These are phyloP conservation scores for Bryum argenteum DNA, from an alignment of 225 moss, liverwort and hornwort genomes.

Conservation along the genomic window DNA sequence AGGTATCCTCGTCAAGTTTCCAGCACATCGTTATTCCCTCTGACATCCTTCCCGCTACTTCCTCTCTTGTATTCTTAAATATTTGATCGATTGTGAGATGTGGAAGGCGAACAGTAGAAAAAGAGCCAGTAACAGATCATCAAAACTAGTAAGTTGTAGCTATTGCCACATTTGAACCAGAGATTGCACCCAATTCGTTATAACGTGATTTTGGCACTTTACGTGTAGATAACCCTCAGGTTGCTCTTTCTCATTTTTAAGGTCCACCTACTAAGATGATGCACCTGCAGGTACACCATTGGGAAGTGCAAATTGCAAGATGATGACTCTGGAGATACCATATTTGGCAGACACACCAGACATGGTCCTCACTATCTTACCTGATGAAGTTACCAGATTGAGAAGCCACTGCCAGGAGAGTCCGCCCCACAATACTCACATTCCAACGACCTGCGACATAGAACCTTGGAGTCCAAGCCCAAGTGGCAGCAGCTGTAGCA, in stretches of 20 bases:
- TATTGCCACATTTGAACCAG: too few species aligned
- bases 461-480: conserved; percentile 71
- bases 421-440: conserved; percentile 47
- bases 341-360: conserved; percentile 45
- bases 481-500: conserved; percentile 67
- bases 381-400: conserved; percentile 53
- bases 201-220: neutral
- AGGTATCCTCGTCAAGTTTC: conserved; percentile 28
- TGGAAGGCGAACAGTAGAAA: too few species aligned
- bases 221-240: neutral
- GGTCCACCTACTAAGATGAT: conserved; percentile 8
- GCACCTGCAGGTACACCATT: conserved; percentile 39
- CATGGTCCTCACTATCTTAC: conserved; percentile 50
- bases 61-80: neutral
- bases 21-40: neutral
- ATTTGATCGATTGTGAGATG: neutral
- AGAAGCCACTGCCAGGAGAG: conserved; percentile 61
- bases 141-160: too few species aligned
- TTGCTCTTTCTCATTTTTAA: conserved; percentile 4
- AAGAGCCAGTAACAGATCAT: neutral
- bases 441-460: conserved; percentile 58
- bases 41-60: too few species aligned
- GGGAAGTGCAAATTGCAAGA: conserved; percentile 36
- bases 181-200: neutral
- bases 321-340: conserved; percentile 45